phyloP scores from a whole-genome alignment of 345 rosid genomes.

The Aquilaria sinensis region DNA sequence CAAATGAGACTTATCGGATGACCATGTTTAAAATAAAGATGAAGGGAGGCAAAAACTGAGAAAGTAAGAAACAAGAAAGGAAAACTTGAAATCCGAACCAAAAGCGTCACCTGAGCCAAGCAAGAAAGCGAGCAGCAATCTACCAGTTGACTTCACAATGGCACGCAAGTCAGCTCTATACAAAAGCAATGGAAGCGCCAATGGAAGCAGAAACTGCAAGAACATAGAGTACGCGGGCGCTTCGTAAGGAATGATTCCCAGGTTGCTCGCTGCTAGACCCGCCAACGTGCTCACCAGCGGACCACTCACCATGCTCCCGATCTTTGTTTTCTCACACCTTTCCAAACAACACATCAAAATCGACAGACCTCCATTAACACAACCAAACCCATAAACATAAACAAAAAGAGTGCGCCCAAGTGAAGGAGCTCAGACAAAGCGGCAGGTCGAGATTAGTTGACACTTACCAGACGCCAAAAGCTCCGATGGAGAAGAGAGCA shows the following conservation, averaged over 20 bases:
- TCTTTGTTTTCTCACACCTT: constrained; percentile 80
- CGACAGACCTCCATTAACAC: not conserved
- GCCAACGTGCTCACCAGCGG: constrained; percentile 74
- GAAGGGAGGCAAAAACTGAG: too few relatives aligned
- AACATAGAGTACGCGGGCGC: constrained; percentile 58
- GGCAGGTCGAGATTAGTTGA: too few relatives aligned
- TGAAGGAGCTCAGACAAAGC: not conserved
- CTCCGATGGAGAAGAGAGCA: constrained; percentile 74
- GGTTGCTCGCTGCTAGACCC: constrained; percentile 74
- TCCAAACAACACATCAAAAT: not conserved
- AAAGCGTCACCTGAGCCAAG: constrained; percentile 51
- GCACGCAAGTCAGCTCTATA: constrained; percentile 79
- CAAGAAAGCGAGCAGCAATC: constrained; percentile 65
- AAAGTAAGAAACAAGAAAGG: too few relatives aligned
- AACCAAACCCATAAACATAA: not conserved
- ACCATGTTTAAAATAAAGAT: too few relatives aligned
- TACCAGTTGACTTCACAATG: constrained; percentile 55
- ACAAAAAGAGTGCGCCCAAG: not conserved
- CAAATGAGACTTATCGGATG: too few relatives aligned
- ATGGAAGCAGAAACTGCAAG: constrained; percentile 62
- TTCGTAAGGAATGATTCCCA: constrained; percentile 56
- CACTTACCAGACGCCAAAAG: constrained; percentile 71
- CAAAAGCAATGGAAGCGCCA: constrained; percentile 59
- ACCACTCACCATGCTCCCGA: constrained; percentile 73
- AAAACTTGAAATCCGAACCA: not conserved